Evolutionary conservation across 345 rosid species (phyloP).

Genomic region (Physaria fendleri): DNA sequence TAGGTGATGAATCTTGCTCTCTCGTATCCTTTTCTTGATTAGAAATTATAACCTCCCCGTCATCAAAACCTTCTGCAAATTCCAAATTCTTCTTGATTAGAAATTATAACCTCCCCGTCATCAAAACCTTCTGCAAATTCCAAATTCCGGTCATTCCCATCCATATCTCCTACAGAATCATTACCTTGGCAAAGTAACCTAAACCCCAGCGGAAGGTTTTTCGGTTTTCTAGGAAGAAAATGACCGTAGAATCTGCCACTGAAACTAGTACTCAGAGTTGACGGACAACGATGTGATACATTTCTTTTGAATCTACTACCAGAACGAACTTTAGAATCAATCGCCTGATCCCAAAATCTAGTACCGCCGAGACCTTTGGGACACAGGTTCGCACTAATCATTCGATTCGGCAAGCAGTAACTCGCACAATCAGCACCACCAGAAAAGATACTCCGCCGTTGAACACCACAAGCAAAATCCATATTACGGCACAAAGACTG

Average conservation of each 20-base stretch:
- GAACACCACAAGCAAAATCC: slow-evolving; percentile 54
- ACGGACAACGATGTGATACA: slow-evolving; percentile 10
- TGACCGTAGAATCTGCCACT: slow-evolving; percentile 27
- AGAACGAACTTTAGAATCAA: slow-evolving; percentile 21
- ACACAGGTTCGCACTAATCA: background rate
- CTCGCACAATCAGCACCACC: slow-evolving; percentile 30
- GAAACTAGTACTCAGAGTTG: slow-evolving; percentile 29
- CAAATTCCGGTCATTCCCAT: slow-evolving; percentile 52
- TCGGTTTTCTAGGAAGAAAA: slow-evolving; percentile 26
- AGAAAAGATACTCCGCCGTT: slow-evolving; percentile 37
- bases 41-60: slow-evolving; percentile 22
- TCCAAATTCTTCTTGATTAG: slow-evolving; percentile 42
- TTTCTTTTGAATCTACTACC: slow-evolving; percentile 28
- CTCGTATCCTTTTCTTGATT: slow-evolving; percentile 37
- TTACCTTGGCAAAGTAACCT: slow-evolving; percentile 48
- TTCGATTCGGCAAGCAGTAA: slow-evolving; percentile 26
- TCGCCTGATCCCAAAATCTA: slow-evolving; percentile 19
- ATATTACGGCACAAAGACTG: slow-evolving; percentile 21
- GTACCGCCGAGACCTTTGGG: slow-evolving; percentile 26
- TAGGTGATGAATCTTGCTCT: slow-evolving; percentile 26
- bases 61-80: slow-evolving; percentile 36
- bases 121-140: slow-evolving; percentile 41
- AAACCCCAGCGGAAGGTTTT: slow-evolving; percentile 29
- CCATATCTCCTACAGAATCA: slow-evolving; percentile 54
- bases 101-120: slow-evolving; percentile 28